phyloP scores from a whole-genome alignment of 2,329 filamentous ascomycete species.

The Colletotrichum sansevieriae region DNA sequence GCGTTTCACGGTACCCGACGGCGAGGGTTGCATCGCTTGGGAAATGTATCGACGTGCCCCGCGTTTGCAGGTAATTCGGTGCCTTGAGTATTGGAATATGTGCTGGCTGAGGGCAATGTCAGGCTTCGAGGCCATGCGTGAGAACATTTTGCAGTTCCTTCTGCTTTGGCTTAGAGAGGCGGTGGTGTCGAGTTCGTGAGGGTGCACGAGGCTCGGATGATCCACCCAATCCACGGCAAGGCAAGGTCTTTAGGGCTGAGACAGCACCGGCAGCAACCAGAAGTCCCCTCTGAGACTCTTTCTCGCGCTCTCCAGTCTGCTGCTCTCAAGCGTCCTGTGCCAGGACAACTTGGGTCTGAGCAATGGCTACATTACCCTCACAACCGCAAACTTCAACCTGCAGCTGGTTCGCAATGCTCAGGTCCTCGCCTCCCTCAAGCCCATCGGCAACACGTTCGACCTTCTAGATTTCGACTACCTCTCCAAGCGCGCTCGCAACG shows the following conservation, averaged over 20 bases:
- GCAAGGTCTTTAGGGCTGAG: background rate
- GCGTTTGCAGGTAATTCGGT: background rate
- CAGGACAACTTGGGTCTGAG: conserved; percentile 54
- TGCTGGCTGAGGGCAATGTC: background rate
- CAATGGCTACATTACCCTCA: conserved; percentile 56
- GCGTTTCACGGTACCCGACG: background rate
- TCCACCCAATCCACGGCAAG: conserved; percentile 17
- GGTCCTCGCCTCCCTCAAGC: conserved; percentile 61
- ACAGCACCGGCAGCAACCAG: background rate
- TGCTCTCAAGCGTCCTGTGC: conserved; percentile 5
- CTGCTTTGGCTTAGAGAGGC: background rate
- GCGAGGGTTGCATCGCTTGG: conserved; percentile 24
- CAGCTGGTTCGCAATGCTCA: conserved; percentile 59
- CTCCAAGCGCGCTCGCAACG: conserved; percentile 59
- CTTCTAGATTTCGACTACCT: conserved; percentile 68
- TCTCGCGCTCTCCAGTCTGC: conserved; percentile 4
- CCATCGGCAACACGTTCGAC: conserved; percentile 60
- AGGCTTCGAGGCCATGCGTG: background rate
- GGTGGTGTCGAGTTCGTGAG: background rate
- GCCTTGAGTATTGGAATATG: background rate
- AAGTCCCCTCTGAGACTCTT: conserved; percentile 2
- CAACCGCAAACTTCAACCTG: conserved; percentile 57
- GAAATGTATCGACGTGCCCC: background rate
- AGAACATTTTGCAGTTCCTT: background rate
- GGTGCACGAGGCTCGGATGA: conserved; percentile 4